Base-by-base conservation (phyloP, 495 filamentous ascomycete species). In the Podospora tetraspora region DNA sequence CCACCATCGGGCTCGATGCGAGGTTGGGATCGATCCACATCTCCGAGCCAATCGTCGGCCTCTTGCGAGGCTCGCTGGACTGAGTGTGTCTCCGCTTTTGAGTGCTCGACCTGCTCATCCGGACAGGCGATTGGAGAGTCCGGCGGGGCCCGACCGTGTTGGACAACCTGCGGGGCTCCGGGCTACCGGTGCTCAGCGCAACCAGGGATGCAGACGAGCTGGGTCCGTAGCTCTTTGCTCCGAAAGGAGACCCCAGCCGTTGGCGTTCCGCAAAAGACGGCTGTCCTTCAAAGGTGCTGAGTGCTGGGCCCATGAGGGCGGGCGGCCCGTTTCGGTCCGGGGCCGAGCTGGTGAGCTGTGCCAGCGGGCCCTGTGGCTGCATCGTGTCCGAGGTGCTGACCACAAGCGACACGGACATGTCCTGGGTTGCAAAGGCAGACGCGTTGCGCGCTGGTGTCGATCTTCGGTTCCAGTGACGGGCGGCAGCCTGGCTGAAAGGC, bases 401-500 rank as follows among this genome's bases (percentile, higher is more conserved):
- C 4, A 88, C 85, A 43, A 99, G 86, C 43, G 95, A 97, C 52
- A 96, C 80, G 57, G 91, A 89, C 80, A 98, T 90, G 65, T 95
- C 93, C 58, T 91, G 89, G 12, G 90, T 92, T 3, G 88, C 84
- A 27, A 85, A 84, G 24, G 76, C 76, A 9, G 75, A 75, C 1
- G 75, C 66, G 7, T 75, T 77, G 23, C 69, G 77, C 22, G 71
- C 75, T 6, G 79, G 77, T 0, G 79, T 77, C 16, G 78, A 78
- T 24, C 77, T 75, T 29, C 80, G 80, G 68, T 79, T 81, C 71
- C 75, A 79, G 67, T 77, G 76, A 64, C 80, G 79, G 70, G 81
- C 78, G 67, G 86, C 78, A 67, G 85, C 76, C 70, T 90, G 82
- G 66, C 80, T 71, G 72, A 91, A 87, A 9, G 94, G 90, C 24